Conservation (phyloP, 2,329 filamentous ascomycete species). For the Colletotrichum lentis region DNA sequence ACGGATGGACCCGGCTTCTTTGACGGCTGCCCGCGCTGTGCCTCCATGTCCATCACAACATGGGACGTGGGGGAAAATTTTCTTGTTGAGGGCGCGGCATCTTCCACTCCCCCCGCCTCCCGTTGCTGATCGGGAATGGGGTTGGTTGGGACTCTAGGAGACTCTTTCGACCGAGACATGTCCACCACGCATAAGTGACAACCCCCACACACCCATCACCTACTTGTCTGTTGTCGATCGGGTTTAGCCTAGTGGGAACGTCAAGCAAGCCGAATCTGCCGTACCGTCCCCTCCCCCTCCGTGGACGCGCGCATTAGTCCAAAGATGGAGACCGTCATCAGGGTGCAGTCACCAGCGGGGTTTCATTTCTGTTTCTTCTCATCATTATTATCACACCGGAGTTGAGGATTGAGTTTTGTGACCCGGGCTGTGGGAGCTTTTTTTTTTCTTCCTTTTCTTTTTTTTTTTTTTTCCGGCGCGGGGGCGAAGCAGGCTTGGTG, state of each 20-base stretch:
- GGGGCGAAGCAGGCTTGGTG: not conserved
- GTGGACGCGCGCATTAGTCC: not conserved
- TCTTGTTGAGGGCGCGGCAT: constrained; percentile 33
- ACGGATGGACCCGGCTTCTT: constrained; percentile 7
- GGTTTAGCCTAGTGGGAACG: constrained; percentile 24
- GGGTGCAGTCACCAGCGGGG: constrained; percentile 24
- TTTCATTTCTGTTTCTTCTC: not conserved
- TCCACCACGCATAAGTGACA: not conserved
- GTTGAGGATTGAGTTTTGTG: constrained; percentile 23
- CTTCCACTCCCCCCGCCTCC: constrained; percentile 1
- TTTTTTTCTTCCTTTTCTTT: no score
- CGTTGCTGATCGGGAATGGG: constrained; percentile 30
- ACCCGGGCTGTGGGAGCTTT: not conserved
- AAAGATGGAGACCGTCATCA: constrained; percentile 22
- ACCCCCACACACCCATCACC: not conserved
- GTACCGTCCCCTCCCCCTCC: not conserved
- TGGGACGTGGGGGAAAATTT: constrained; percentile 21
- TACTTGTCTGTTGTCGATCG: not conserved
- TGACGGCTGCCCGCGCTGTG: constrained; percentile 2
- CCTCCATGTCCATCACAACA: constrained; percentile 1
- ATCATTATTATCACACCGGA: constrained; percentile 20
- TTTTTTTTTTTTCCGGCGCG: no score
- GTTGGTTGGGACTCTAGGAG: constrained; percentile 18
- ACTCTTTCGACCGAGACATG: constrained; percentile 29
- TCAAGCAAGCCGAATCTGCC: constrained; percentile 11